Base-by-base conservation (phyloP, 2,329 filamentous ascomycete species). In the Phaeophleospora eucalypticola region DNA sequence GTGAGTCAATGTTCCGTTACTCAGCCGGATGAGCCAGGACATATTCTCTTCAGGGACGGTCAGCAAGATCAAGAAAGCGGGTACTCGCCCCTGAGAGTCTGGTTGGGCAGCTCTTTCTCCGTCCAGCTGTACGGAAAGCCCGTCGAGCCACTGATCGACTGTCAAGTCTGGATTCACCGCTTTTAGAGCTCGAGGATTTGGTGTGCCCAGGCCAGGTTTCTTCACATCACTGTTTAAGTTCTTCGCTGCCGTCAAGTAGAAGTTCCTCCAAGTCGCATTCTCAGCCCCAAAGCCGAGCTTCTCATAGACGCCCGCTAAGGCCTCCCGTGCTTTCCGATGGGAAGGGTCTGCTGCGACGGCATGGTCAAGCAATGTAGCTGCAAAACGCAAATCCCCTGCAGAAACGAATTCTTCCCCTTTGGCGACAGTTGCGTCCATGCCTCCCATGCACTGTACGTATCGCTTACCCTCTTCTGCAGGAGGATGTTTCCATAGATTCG, bases 401-500 rank as follows among this genome's bases (percentile, higher is more conserved):
- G 24, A 9, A 18, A 34, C 37, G 18, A 36, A 47, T 4, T 16
- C 33, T 36, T 19, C 18, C 12, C 37, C 45, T 20, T 43, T 42
- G 8, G 16, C 17, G 16, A 41, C 14, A 10, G 35, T 38, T n/a
- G 20, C 39, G 6, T 41, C 29, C 3, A 24, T 15, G 16, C 46
- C 41, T 14, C 46, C 46, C 36, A 45, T 41, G 21, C 29, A 41
- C 6, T 40, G 21, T 4, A 45, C 36, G n/a, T 45, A 49, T 3
- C 46, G 36, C 9, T 33, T 37, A 3, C 29, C 36, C 19, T 45
- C 29, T 36, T 45, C 42, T 10, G 20, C 14, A 1, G 36, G 46
- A 17, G 46, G 17, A 21, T 45, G 46, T 32, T 41, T 41, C 46
- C 46, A 49, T 6, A 45, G 42, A 36, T 45, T 36, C 4, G 42